A percentile compares a stretch with the other conserved stretches of the same genome.
These are phyloP conservation scores for Scedosporium minutisporum DNA, from an alignment of 2,329 filamentous ascomycete species.

Conservation along the genomic window DNA sequence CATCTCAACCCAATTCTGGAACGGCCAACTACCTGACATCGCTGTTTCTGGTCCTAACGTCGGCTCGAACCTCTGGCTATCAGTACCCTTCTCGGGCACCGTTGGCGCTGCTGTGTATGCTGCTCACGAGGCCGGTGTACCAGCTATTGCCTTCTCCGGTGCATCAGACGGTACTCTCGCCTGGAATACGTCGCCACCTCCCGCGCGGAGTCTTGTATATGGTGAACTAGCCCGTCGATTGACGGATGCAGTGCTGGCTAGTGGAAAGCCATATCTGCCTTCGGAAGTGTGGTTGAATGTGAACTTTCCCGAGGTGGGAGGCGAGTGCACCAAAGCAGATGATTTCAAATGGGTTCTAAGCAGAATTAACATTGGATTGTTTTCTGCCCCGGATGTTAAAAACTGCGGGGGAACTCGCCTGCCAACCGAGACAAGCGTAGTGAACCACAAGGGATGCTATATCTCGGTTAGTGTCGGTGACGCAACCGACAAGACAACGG, in stretches of 20 bases:
- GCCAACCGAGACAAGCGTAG: constrained; percentile 48
- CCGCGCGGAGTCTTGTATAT: constrained; percentile 46
- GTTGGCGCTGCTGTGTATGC: constrained; percentile 56
- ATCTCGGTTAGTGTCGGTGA: constrained; percentile 54
- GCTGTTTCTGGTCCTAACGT: constrained; percentile 58
- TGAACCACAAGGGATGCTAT: constrained; percentile 43
- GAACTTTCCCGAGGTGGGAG: constrained; percentile 50
- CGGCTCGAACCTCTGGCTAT: constrained; percentile 45
- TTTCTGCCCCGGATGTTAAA: constrained; percentile 43
- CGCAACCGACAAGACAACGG: constrained; percentile 51
- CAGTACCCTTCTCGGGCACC: constrained; percentile 53
- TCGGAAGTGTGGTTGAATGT: constrained; percentile 55
- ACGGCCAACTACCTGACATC: constrained; percentile 44
- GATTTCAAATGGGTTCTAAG: constrained; percentile 57
- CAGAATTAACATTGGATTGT: constrained; percentile 47
- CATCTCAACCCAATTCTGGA: constrained; percentile 43
- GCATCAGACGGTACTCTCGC: constrained; percentile 36
- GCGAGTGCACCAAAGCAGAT: constrained; percentile 37
- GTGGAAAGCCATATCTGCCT: constrained; percentile 55
- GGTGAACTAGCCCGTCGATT: constrained; percentile 51
- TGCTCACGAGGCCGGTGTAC: constrained; percentile 42
- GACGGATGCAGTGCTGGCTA: constrained; percentile 42
- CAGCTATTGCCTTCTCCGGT: constrained; percentile 60
- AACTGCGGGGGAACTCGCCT: constrained; percentile 46
- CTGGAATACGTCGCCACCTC: constrained; percentile 46